phyloP scores from a whole-genome alignment of 768 basidiomycete species.

The Hygrocybe coccinea region DNA sequence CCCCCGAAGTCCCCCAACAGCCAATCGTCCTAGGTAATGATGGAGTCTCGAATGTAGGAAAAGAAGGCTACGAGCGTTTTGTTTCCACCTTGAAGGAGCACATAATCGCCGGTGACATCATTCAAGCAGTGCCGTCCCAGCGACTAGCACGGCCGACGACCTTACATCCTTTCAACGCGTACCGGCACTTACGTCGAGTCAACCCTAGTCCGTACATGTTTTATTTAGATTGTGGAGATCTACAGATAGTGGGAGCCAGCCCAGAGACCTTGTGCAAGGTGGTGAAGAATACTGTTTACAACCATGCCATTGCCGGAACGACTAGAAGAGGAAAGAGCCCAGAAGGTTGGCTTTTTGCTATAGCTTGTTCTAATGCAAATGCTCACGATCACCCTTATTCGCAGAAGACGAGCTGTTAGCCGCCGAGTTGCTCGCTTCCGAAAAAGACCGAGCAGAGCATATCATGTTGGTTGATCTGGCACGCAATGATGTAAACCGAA shows the following conservation, averaged over 20 bases:
- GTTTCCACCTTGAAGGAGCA: conserved; percentile 91
- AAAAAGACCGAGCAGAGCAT: conserved; percentile 96
- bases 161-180: conserved; percentile 96
- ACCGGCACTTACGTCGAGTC: conserved; percentile 85
- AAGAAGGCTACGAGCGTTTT: conserved; percentile 84
- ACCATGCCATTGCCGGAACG: conserved; percentile 98
- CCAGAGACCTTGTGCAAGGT: conserved; percentile 98
- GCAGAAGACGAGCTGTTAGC: conserved; percentile 88
- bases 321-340: conserved; percentile 77
- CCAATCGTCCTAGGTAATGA: conserved; percentile 62
- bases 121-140: conserved; percentile 97
- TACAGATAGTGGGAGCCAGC: conserved; percentile 96
- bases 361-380: not conserved
- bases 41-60: conserved; percentile 86
- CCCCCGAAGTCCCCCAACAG: conserved; percentile 64
- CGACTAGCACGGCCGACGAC: conserved; percentile 77
- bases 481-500: conserved; percentile 96
- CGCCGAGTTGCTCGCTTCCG: conserved; percentile 68
- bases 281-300: conserved; percentile 84
- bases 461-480: conserved; percentile 99
- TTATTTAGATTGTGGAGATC: conserved; percentile 87
- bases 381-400: conserved; percentile 9
- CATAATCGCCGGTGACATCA: conserved; percentile 95
- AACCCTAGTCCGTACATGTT: conserved; percentile 99
- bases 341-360: conserved; percentile 64